Evolutionary conservation across 805 yeast species (phyloP), one percentile per base, ranked within the genome.

Genomic region (Monosporozyma siamensis): DNA sequence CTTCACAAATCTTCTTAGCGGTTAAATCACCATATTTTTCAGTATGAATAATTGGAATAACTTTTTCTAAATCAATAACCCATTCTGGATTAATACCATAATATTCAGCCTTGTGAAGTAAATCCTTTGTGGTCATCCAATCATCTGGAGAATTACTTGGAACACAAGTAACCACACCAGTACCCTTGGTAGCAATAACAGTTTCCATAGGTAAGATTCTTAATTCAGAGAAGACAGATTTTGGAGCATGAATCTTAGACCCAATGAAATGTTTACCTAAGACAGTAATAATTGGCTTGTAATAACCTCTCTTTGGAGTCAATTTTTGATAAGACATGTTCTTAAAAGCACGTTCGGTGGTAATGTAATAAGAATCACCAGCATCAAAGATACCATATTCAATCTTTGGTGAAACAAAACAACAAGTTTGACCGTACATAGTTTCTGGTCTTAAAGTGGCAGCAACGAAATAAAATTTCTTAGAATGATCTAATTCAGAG

Each of bases 81-180:
- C 97, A 92, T 48, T 80, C 88, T 54, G 78, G 73, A 48, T 89
- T 73, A 58, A 90, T 84, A 42, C 79, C 76, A 64, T 90, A 89
- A 65, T 79, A 90, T 56, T 87, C 97, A 25, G 97, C 83, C 69
- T 90, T 90, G 71, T 86, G 79, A 54, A 74, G 74, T 55, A 92
- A 75, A 53, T 92, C 98, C 56, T 71, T 72, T 39, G 82, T 75
- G 46, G 96, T 92, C 66, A 90, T 80, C 61, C 58, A 92, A 70
- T 92, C 98, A 70, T 92, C 98, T 47, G 98, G 97, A 44, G 97
- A 89, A 66, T 89, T 96, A n/a, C 95, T 82, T 48, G 97, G 98
- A 49, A 89, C 97, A 71, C 96, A 92, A 5, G 97, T 90, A 45
- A 92, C 98, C 37, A 92, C 97, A 71, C 97, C 98, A 37, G 97